A percentile compares a stretch with the other conserved stretches of the same genome.
Conservation (phyloP, 169 alveolate species). For the Plasmodium cynomolgi region DNA sequence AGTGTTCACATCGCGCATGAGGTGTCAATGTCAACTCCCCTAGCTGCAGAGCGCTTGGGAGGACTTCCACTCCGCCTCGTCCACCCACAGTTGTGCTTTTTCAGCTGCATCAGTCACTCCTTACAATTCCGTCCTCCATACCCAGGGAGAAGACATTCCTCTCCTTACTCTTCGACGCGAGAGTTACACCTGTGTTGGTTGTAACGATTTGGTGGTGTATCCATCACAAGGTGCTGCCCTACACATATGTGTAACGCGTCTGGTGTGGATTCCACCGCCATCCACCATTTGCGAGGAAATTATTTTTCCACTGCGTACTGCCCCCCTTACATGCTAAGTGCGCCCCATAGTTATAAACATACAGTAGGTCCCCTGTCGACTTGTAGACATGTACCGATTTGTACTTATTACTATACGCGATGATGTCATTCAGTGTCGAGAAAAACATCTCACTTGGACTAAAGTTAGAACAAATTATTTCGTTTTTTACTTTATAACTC, state of each 20-base stretch:
- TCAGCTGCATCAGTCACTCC: not conserved
- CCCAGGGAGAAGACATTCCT: slow-evolving; percentile 15
- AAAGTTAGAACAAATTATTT: slow-evolving; percentile 3
- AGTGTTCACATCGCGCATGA: not conserved
- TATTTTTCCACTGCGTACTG: not conserved
- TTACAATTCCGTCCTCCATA: slow-evolving; percentile 26
- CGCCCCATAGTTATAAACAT: not conserved
- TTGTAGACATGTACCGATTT: slow-evolving; percentile 33
- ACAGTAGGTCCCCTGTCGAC: slow-evolving; percentile 19
- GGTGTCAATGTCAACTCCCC: not conserved
- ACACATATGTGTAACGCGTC: not conserved
- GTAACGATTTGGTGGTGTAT: not conserved
- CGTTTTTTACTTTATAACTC: slow-evolving; percentile 4
- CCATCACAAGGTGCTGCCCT: not conserved
- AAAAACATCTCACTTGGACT: slow-evolving; percentile 17
- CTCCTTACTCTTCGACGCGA: not conserved
- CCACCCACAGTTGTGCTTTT: not conserved
- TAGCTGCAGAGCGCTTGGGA: not conserved
- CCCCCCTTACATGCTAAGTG: slow-evolving; percentile 28
- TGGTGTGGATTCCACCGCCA: not conserved
- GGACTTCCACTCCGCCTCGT: not conserved
- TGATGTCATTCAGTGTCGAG: not conserved
- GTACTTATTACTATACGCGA: slow-evolving; percentile 11
- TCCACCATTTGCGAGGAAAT: not conserved
- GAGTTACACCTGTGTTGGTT: slow-evolving; percentile 4